Evolutionary conservation across 2,329 filamentous ascomycete genomes (phyloP), one percentile per base, ranked within the genome.

Genomic region (Berkeleyomyces rouxiae): DNA sequence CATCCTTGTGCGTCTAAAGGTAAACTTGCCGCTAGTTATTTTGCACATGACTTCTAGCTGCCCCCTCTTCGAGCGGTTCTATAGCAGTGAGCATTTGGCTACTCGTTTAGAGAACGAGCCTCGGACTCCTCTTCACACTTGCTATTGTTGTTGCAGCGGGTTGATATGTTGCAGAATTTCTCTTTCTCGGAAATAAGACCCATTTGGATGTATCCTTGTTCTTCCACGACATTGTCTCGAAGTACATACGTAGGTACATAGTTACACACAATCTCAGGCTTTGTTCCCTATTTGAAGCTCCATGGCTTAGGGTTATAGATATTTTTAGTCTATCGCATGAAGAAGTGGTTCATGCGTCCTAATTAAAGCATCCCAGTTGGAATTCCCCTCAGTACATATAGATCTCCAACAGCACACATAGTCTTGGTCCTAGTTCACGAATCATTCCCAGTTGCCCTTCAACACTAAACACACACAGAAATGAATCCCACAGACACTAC

Each of bases 341-440:
- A 55, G 36, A 36, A 23, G 23, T 23, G 51, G 51, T 16, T 55
- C 31, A 55, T 55, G 51, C 51, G 11, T 39, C 23, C 51, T 55
- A 39, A n/a, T 39, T 53, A 33, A 53, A 37, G 10, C 33, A n/a
- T 11, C 51, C n/a, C 31, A 49, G 51, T 13, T 31, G 13, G 39
- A 37, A 55, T 55, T 55, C 51, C 51, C 51, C 51, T 55, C 51
- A 55, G 42, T 47, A 58, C 37, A 58, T 42, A 58, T 42, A 58
- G 37, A 58, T n/a, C 11, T 43, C 6, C 11, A n/a, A 55, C 7
- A 23, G 39, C n/a, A 36, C 11, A 6, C 51, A 39, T 7, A 13
- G 4, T 46, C 51, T 2, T n/a, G 5, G 13, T 6, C n/a, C 4
- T 31, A 46, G n/a, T 39, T 36, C 39, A 4, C 33, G 10, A 31